Evolutionary conservation across 257 asterid genomes (phyloP).

Genomic region (Solanum pennellii): DNA sequence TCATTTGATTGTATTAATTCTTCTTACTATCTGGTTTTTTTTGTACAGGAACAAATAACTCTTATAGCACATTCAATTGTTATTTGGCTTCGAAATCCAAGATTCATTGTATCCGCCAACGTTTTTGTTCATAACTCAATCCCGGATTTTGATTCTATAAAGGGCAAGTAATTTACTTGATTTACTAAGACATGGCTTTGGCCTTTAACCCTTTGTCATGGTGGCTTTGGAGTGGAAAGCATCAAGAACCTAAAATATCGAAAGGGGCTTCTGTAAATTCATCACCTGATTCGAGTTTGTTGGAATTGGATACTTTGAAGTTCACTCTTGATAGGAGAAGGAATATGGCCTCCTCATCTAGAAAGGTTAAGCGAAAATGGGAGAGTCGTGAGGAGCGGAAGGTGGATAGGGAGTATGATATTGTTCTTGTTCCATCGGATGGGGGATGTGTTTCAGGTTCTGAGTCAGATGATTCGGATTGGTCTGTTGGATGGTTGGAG

Average conservation of each 20-base stretch:
- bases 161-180: neutral
- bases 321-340: conserved; percentile 13
- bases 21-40: neutral
- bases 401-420: conserved; percentile 35
- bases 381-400: conserved; percentile 31
- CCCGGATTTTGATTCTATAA: neutral
- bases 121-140: neutral
- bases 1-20: neutral
- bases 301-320: conserved; percentile 26
- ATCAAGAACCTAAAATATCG: conserved; percentile 12
- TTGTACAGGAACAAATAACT: neutral
- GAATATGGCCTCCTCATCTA: conserved; percentile 15
- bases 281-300: conserved; percentile 16
- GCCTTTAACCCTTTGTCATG: conserved; percentile 24
- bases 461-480: conserved; percentile 45
- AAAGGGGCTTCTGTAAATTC: conserved; percentile 12
- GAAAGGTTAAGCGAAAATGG: conserved; percentile 27
- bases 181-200: conserved; percentile 14
- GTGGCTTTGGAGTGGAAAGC: conserved; percentile 39
- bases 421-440: conserved; percentile 39
- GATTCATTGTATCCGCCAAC: neutral
- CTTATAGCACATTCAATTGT: neutral
- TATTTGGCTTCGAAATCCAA: neutral
- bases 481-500: conserved; percentile 47
- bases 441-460: conserved; percentile 47